Evolutionary conservation across 352 stramenopile species (phyloP).

Genomic region (Blastocystis sp.): DNA sequence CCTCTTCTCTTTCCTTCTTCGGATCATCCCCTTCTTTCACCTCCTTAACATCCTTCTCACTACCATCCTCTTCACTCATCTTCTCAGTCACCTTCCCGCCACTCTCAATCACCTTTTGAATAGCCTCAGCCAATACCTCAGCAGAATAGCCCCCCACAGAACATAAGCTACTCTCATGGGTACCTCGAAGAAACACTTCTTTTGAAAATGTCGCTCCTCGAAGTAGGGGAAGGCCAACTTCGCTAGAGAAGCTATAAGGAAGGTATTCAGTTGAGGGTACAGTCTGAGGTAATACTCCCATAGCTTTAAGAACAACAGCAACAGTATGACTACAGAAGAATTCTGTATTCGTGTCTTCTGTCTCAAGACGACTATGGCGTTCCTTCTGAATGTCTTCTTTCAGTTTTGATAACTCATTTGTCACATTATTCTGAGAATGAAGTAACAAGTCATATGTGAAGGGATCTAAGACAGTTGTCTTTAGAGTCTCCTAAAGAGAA

Average conservation of each 20-base stretch:
- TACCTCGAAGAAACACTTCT: constrained; percentile 52
- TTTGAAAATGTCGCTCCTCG: constrained; percentile 19
- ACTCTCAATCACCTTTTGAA: not conserved
- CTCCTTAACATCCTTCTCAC: not conserved
- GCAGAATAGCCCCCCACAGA: not conserved
- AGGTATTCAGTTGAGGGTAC: constrained; percentile 45
- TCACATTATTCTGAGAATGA: not conserved
- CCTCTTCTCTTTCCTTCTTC: not conserved
- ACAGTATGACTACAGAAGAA: constrained; percentile 47
- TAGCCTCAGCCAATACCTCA: not conserved
- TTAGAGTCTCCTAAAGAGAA: not conserved
- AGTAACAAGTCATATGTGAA: not conserved
- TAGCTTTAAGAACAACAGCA: not conserved
- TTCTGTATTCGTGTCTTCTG: not conserved
- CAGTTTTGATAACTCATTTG: not conserved
- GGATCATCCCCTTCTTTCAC: not conserved
- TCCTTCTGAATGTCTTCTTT: not conserved
- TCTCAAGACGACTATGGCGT: constrained; percentile 6
- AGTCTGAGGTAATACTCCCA: constrained; percentile 6
- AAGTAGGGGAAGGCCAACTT: not conserved
- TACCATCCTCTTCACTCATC: not conserved
- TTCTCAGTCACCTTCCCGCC: not conserved
- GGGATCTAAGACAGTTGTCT: not conserved
- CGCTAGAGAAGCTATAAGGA: constrained; percentile 24
- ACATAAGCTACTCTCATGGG: not conserved